Percentiles rank a stretch among this genome's conserved stretches.
Conservation (phyloP, 805 yeast species). For the Saccharomycopsis fermentans region DNA sequence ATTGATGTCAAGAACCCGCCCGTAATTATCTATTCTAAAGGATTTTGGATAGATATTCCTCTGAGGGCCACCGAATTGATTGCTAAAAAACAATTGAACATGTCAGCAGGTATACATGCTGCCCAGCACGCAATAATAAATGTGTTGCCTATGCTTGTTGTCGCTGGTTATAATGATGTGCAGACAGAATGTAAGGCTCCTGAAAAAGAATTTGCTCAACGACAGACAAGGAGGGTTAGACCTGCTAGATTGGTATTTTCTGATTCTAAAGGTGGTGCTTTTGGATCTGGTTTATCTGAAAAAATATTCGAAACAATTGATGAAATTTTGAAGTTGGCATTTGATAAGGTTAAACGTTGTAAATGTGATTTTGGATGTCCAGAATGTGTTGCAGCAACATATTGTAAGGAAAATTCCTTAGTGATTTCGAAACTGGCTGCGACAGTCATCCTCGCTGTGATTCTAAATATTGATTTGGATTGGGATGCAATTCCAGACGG, state of each 20-base stretch:
- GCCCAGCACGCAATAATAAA: constrained; percentile 87
- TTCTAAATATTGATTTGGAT: constrained; percentile 47
- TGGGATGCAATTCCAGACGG: constrained; percentile 18
- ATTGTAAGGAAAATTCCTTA: constrained; percentile 69
- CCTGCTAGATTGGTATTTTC: constrained; percentile 83
- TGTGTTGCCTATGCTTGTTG: constrained; percentile 61
- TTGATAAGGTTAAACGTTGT: constrained; percentile 52
- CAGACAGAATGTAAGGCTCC: constrained; percentile 96
- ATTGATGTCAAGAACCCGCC: constrained; percentile 92
- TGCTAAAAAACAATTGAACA: constrained; percentile 44
- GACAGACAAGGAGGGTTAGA: constrained; percentile 61
- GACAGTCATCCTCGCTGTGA: constrained; percentile 48
- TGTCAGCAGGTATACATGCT: constrained; percentile 94
- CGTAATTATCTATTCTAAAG: constrained; percentile 53
- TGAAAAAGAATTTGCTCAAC: constrained; percentile 80
- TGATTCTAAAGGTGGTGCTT: constrained; percentile 73
- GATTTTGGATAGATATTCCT: constrained; percentile 90
- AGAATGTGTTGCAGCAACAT: constrained; percentile 72
- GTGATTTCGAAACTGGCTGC: constrained; percentile 89
- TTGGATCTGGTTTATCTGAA: constrained; percentile 70
- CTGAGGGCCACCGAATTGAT: constrained; percentile 48
- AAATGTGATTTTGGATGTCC: constrained; percentile 63
- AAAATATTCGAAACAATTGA: constrained; percentile 75
- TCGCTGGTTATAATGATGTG: constrained; percentile 68
- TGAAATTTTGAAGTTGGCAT: constrained; percentile 50